Percentiles rank a stretch among this genome's conserved stretches.
Evolutionary conservation across 192 early-diverging fungal genomes (phyloP).

Genomic region (Funneliformis geosporum): DNA sequence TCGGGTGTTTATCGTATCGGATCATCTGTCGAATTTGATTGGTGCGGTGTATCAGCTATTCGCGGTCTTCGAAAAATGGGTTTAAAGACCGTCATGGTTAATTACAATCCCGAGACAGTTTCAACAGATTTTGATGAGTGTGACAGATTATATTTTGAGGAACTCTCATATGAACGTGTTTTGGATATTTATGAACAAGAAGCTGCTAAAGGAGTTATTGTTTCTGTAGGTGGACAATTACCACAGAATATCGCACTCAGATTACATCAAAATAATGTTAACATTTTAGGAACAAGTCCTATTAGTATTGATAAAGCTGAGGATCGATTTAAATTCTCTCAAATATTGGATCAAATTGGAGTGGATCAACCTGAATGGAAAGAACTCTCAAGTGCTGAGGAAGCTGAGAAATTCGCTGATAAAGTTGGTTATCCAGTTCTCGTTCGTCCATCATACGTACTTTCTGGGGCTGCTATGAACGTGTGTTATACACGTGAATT

Average conservation of each 20-base stretch:
- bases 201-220: conserved; percentile 80
- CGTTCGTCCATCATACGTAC: conserved; percentile 96
- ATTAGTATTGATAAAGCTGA: conserved; percentile 98
- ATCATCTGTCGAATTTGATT: conserved; percentile 97
- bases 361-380: conserved; percentile 98
- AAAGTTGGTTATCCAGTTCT: conserved; percentile 94
- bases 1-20: conserved; percentile 99
- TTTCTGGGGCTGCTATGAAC: conserved; percentile 99
- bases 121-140: conserved; percentile 99
- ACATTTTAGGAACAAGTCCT: conserved; percentile 93
- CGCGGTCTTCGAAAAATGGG: conserved; percentile 85
- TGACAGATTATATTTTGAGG: conserved; percentile 97
- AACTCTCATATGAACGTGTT: conserved; percentile 89
- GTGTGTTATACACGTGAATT: conserved; percentile 64
- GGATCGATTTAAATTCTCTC: conserved; percentile 97
- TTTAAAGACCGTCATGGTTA: conserved; percentile 97
- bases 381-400: conserved; percentile 86
- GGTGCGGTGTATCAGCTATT: conserved; percentile 97
- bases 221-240: conserved; percentile 96
- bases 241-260: conserved; percentile 98
- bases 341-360: conserved; percentile 93
- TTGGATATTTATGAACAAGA: conserved; percentile 97
- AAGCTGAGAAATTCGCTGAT: conserved; percentile 84
- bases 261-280: conserved; percentile 87
- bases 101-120: conserved; percentile 99